Evolutionary conservation across 1,139 yeast species (phyloP), one percentile per base, ranked within the genome.

Genomic region (Candida tropicalis): DNA sequence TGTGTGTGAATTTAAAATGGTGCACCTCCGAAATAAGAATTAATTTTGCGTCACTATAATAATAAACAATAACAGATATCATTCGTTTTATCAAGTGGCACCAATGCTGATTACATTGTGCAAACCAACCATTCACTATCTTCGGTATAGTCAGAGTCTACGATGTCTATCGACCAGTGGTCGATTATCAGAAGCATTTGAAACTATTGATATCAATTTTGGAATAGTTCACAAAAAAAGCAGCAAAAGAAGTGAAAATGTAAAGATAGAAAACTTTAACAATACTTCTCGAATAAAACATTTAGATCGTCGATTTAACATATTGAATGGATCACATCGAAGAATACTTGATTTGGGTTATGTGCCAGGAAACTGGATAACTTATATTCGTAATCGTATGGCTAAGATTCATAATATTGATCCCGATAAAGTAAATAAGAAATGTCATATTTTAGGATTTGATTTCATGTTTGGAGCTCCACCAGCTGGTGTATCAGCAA

Each of bases 281-380:
- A 54, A 61, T 25, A 65, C 59, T 35, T 53, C 64, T 27, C 59
- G 62, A 41, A 53, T 70, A 31, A 58, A 57, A 39, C 55, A 57
- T 15, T 42, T 72, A 7, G 72, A 71, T 48, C 51, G 55, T 12
- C 53, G 59, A 23, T 70, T 60, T 47, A 44, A 50, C 1, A 51
- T 73, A 3, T 62, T 72, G 46, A 53, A 62, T 44, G 22, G 46
- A 7, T 39, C 43, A 1, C 67, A 69, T 3, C 56, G 57, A 5
- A 63, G 59, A 40, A 68, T 70, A 4, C 29, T 73, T 4, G 77
- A 73, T 48, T 50, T 73, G 18, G 99, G 99, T 1, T 93, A 77
- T 60, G 96, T 96, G 0, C 99, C 99, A 0, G 99, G 99, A 0
- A 91, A 96, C 27, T 93, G 99, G 99, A 77, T 91, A 10, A 88